Conservation (phyloP, 2,329 filamentous ascomycete species). For the Cladosporium cucumerinum region DNA sequence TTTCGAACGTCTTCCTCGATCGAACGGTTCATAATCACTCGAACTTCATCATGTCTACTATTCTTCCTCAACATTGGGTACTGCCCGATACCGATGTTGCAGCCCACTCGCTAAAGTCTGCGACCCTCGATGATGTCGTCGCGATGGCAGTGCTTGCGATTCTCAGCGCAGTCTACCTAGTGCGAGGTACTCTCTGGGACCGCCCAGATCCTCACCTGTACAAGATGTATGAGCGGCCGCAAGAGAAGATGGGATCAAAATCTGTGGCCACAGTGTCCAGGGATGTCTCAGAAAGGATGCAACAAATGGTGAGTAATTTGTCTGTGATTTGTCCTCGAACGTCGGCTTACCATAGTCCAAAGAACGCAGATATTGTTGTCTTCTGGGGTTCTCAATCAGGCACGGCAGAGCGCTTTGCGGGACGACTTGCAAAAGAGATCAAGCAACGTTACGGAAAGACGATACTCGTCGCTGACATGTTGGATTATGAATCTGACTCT, state of each 20-base stretch:
- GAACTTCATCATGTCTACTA: background rate
- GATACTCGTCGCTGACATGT: conserved; percentile 43
- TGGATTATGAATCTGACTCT: conserved; percentile 43
- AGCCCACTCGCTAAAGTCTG: background rate
- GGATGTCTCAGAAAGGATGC: conserved; percentile 46
- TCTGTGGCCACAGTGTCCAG: conserved; percentile 31
- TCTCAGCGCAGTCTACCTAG: conserved; percentile 18
- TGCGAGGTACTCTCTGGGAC: conserved; percentile 39
- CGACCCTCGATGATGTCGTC: conserved; percentile 19
- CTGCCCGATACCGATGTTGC: background rate
- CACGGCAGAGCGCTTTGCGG: conserved; percentile 45
- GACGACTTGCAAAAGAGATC: conserved; percentile 41
- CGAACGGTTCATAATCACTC: background rate
- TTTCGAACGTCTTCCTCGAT: background rate
- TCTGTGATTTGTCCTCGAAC: background rate
- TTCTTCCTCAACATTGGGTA: background rate
- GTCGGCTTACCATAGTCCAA: background rate
- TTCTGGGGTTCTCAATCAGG: conserved; percentile 52
- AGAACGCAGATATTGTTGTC: conserved; percentile 36
- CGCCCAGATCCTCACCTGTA: conserved; percentile 49
- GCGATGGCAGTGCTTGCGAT: conserved; percentile 20
- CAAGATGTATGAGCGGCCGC: conserved; percentile 50
- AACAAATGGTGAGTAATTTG: conserved; percentile 31
- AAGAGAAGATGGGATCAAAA: conserved; percentile 35
- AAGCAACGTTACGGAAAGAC: conserved; percentile 41